These are phyloP conservation scores for Epichloe gansuensis DNA, from an alignment of 2,329 filamentous ascomycete genomes.

Conservation along the genomic window DNA sequence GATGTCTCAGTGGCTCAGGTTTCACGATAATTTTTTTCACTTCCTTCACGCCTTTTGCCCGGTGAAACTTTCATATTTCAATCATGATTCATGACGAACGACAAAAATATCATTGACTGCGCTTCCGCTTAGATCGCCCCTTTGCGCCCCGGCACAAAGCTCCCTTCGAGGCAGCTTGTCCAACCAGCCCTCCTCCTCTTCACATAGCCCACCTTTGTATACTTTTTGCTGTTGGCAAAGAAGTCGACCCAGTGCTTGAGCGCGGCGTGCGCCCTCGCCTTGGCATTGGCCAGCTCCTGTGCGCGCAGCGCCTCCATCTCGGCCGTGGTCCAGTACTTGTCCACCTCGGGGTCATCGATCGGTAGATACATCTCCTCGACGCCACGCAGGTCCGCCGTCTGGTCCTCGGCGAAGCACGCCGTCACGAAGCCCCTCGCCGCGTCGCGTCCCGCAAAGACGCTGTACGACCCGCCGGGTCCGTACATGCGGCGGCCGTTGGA, in stretches of 20 bases:
- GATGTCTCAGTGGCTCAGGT: too few species aligned
- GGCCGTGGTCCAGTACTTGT: constrained; percentile 42
- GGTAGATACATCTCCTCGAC: constrained; percentile 77
- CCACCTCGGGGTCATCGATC: constrained; percentile 48
- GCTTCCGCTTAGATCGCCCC: constrained; percentile 37
- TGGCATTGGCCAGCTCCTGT: constrained; percentile 53
- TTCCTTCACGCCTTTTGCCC: too few species aligned
- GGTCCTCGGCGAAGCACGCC: constrained; percentile 80
- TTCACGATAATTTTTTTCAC: too few species aligned
- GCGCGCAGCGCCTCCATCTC: constrained; percentile 43
- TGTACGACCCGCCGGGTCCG: constrained; percentile 76
- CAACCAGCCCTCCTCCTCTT: constrained; percentile 49
- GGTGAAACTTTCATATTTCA: too few species aligned
- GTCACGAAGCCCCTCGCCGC: constrained; percentile 84
- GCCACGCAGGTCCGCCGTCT: constrained; percentile 72
- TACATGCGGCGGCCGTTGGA: constrained; percentile 57
- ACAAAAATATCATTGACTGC: not conserved
- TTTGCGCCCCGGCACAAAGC: constrained; percentile 61
- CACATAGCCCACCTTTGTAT: constrained; percentile 68
- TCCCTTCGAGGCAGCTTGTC: constrained; percentile 47
- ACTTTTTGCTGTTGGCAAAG: constrained; percentile 70
- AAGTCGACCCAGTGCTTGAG: constrained; percentile 75
- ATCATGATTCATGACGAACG: too few species aligned
- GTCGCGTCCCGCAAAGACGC: constrained; percentile 76
- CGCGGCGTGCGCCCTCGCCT: constrained; percentile 50